Evolutionary conservation across 306 rosid genomes (phyloP).

Genomic region (Fagus crenata): DNA sequence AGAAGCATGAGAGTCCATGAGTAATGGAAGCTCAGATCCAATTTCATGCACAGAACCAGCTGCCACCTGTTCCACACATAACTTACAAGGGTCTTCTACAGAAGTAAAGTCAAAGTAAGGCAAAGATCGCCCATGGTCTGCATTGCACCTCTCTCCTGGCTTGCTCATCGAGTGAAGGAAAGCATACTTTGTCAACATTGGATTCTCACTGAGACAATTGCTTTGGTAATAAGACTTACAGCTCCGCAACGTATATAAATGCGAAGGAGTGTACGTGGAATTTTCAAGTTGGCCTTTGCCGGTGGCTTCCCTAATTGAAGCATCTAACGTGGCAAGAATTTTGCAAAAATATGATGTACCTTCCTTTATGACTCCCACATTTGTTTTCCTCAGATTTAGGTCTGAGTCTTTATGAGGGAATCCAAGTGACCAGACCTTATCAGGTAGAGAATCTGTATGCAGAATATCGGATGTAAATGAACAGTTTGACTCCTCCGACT

Average conservation of each 20-base stretch:
- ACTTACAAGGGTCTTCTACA: constrained; percentile 78
- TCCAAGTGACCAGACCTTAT: constrained; percentile 24
- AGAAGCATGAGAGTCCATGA: constrained; percentile 32
- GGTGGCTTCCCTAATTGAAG: constrained; percentile 34
- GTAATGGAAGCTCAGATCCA: constrained; percentile 31
- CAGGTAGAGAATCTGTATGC: constrained; percentile 31
- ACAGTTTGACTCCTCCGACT: constrained; percentile 43
- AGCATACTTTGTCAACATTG: constrained; percentile 61
- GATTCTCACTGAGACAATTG: constrained; percentile 69
- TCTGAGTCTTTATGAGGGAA: constrained; percentile 34
- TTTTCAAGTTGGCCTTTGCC: constrained; percentile 39
- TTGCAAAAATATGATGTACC: constrained; percentile 37
- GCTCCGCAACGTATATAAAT: constrained; percentile 34
- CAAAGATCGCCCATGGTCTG: constrained; percentile 36
- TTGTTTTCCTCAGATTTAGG: constrained; percentile 34
- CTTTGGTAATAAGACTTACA: constrained; percentile 38
- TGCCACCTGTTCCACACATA: constrained; percentile 43
- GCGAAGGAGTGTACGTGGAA: constrained; percentile 30
- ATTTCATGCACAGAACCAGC: constrained; percentile 30
- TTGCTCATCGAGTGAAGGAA: constrained; percentile 41
- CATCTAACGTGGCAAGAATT: constrained; percentile 28
- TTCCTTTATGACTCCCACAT: constrained; percentile 33
- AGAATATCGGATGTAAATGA: constrained; percentile 34
- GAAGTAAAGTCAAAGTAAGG: constrained; percentile 71
- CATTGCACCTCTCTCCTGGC: constrained; percentile 41